Conservation (phyloP, 345 rosid species). For the Bruguiera sexangula region DNA sequence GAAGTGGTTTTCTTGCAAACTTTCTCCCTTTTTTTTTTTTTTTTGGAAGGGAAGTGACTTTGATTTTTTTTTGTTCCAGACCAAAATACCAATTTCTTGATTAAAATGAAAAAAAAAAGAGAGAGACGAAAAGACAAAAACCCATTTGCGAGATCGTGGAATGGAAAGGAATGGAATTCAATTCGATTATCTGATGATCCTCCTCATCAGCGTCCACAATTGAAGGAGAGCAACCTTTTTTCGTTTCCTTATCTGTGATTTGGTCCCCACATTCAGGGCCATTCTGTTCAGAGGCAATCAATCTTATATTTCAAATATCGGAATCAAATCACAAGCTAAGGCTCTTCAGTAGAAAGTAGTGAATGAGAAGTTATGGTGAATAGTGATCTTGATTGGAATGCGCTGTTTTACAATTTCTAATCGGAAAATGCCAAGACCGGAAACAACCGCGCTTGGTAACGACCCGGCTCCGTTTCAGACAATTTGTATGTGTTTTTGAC, state of each 20-base stretch:
- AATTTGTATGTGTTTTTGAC: slow-evolving; percentile 25
- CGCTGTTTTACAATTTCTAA: background rate
- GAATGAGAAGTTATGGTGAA: background rate
- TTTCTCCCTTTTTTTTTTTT: no score
- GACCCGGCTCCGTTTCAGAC: slow-evolving; percentile 17
- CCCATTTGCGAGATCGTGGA: background rate
- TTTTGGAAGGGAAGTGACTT: no score
- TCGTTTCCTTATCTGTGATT: slow-evolving; percentile 17
- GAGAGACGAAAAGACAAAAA: background rate
- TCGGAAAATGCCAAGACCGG: slow-evolving; percentile 28
- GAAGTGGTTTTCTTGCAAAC: no score
- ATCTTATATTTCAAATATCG: background rate
- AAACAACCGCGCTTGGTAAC: slow-evolving; percentile 35
- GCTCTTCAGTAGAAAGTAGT: no score
- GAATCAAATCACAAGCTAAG: background rate
- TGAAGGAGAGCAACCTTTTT: background rate
- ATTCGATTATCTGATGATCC: slow-evolving; percentile 34
- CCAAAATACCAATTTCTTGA: no score
- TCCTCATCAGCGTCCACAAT: slow-evolving; percentile 13
- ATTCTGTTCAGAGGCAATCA: slow-evolving; percentile 12
- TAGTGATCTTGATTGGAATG: background rate
- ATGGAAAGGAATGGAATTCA: slow-evolving; percentile 25
- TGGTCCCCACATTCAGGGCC: slow-evolving; percentile 3
- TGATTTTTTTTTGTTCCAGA: no score
- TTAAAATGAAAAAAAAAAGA: no score